Percentiles rank a stretch among this genome's conserved stretches.
phyloP scores from a whole-genome alignment of 805 yeast species.

The Nakazawaea ishiwadae region DNA sequence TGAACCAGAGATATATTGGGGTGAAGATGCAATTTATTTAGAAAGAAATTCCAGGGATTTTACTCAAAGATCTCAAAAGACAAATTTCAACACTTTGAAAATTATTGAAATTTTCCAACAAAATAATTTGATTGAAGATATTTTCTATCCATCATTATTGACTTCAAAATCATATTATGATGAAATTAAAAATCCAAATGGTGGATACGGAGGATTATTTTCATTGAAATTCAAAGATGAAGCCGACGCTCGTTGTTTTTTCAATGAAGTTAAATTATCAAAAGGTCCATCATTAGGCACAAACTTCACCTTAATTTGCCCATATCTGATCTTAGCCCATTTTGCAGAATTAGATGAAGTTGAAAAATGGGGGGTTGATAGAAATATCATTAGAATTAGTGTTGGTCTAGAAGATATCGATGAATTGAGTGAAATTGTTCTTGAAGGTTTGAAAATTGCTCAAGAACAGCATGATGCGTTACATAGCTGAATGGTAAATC shows the following conservation, averaged over 20 bases:
- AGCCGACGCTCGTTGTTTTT: conserved; percentile 65
- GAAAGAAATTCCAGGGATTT: conserved; percentile 95
- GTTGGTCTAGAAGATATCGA: conserved; percentile 77
- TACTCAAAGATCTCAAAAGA: conserved; percentile 50
- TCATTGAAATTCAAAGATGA: conserved; percentile 67
- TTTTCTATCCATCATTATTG: conserved; percentile 67
- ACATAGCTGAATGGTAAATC: not conserved
- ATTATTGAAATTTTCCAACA: conserved; percentile 49
- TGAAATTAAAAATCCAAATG: conserved; percentile 54
- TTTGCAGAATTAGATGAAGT: conserved; percentile 76
- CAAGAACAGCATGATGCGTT: conserved; percentile 28
- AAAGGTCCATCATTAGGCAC: conserved; percentile 94
- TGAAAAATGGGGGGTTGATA: conserved; percentile 78
- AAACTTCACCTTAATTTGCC: conserved; percentile 84
- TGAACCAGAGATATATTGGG: conserved; percentile 80
- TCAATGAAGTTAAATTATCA: conserved; percentile 61
- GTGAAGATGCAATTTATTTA: conserved; percentile 86
- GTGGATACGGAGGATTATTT: conserved; percentile 88
- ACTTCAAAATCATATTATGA: conserved; percentile 66
- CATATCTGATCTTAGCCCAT: conserved; percentile 85
- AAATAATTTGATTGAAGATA: conserved; percentile 50
- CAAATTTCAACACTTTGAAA: conserved; percentile 51
- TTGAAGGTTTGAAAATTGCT: conserved; percentile 46
- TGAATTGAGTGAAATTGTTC: conserved; percentile 46
- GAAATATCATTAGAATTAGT: conserved; percentile 72